Base-by-base conservation (phyloP, 2,329 filamentous ascomycete genomes). In the Beauveria asiatica region DNA sequence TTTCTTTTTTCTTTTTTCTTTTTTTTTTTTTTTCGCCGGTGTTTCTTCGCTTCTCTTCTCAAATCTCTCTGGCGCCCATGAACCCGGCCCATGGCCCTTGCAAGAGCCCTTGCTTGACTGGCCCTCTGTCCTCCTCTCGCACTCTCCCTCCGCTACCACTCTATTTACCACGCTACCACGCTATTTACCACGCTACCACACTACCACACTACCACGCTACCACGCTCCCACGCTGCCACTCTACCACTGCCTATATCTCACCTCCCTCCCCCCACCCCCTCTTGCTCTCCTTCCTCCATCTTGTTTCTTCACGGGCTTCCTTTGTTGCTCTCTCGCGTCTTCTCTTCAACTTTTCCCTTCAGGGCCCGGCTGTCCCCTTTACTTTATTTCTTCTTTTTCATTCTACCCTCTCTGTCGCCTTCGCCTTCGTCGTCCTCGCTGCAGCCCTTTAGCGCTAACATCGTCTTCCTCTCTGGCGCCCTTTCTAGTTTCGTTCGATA, bases 361-460 rank as follows among this genome's bases (percentile, higher is more conserved):
- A 60, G 63, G 64, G 65, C 67, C 66, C 65, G 66, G 67, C 63
- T 64, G 63, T 67, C 64, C 61, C 60, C 65, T 64, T 62, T 67
- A 67, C 67, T 69, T 70, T 68, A 67, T 62, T 67, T 68, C 64
- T 67, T 67, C 67, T 67, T 66, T 67, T 67, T 64, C 67, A 66
- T 62, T 62, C 56, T 33, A 41, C 54, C 56, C 33, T 52, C 50
- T 42, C 30, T 57, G 37, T 50, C 55, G 33, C 55, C 33, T 54
- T 33, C 25, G 23, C 21, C 56, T 60, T 42, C 17, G 39, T 42
- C 41, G 16, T 42, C 33, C 33, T 37, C 33, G 33, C 33, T 13
- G 11, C 33, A 37, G 33, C 33, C 33, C n/a, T 65, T 64, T 65
- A 65, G 42, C 49, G 63, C 63, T 63, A 65, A 63, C 64, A 62